Conservation (phyloP, 257 asterid species). For the Rauvolfia tetraphylla region DNA sequence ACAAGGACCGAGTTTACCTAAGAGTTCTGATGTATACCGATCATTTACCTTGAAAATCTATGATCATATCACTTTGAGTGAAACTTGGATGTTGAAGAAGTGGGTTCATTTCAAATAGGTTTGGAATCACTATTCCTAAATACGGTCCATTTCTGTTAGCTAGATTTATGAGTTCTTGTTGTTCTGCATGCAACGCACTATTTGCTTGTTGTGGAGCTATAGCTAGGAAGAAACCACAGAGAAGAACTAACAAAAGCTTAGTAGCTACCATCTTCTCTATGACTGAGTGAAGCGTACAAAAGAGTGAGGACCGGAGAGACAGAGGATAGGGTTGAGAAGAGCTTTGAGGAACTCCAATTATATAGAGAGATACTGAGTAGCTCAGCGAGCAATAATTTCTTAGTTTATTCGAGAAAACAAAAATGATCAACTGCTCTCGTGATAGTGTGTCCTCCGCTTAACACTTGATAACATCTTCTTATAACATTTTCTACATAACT, state of each 20-base stretch:
- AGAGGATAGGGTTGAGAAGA: neutral
- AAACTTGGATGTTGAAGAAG: constrained; percentile 49
- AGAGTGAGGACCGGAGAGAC: neutral
- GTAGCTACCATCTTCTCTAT: neutral
- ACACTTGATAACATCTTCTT: no score
- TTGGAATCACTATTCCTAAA: constrained; percentile 53
- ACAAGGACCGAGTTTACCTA: no score
- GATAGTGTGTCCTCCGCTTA: no score
- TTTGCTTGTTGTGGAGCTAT: constrained; percentile 18
- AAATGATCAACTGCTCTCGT: no score
- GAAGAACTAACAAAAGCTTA: neutral
- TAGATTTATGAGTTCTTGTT: constrained; percentile 27
- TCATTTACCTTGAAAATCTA: constrained; percentile 37
- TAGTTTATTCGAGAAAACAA: no score
- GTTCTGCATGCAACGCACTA: constrained; percentile 17
- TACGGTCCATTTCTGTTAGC: constrained; percentile 49
- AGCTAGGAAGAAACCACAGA: neutral
- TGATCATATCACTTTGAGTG: constrained; percentile 29
- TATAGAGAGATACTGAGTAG: no score
- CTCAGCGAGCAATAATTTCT: no score
- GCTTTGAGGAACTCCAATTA: neutral
- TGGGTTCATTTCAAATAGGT: constrained; percentile 49
- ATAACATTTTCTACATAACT: no score
- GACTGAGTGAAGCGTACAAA: neutral
- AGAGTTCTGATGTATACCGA: no score